Evolutionary conservation across 2,329 filamentous ascomycete species (phyloP), one percentile per base, ranked within the genome.

Genomic region (Calonectria ilicicola): DNA sequence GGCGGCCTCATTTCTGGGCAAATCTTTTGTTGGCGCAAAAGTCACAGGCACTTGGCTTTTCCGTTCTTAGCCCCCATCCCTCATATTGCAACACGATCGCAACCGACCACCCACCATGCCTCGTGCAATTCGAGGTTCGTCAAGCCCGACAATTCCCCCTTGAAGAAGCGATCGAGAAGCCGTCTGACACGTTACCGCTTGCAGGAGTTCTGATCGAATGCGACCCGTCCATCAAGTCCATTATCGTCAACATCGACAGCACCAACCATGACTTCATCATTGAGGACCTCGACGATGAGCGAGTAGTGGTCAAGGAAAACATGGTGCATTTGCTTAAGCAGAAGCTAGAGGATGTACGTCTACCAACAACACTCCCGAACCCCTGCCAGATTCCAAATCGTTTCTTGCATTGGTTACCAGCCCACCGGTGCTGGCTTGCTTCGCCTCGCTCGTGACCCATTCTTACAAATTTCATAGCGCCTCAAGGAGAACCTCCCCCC

Each of bases 191-290:
- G 35, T 23, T 65, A 27, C 38, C 23, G 23, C 29, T 42, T 53
- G 35, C 23, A 91, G 94, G 94, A 74, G 92, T 94, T 32, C 89
- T 96, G 75, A 91, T 96, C 83, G 91, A 95, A 83, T 95, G 93
- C 84, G 94, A 96, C 82, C 93, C 94, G n/a, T 94, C 93, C 53
- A 95, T 96, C 88, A 96, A 95, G 84, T 93, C 94, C 75, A 95
- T 96, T 86, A 93, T 96, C 80, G 87, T 94, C 78, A 93, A 92
- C 80, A 94, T 96, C 77, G 93, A 96, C 83, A 90, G 87, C 78
- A 87, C 90, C 70, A 88, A 89, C 76, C 91, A 95, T 83, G 91
- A 93, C 75, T 94, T 91, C 82, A 94, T 96, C 80, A 93, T 95
- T 74, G 93, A 95, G 79, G 93, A 95, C 74, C 89, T 96, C 1